Base-by-base conservation (phyloP, 805 yeast genomes). In the Pichia californica region DNA sequence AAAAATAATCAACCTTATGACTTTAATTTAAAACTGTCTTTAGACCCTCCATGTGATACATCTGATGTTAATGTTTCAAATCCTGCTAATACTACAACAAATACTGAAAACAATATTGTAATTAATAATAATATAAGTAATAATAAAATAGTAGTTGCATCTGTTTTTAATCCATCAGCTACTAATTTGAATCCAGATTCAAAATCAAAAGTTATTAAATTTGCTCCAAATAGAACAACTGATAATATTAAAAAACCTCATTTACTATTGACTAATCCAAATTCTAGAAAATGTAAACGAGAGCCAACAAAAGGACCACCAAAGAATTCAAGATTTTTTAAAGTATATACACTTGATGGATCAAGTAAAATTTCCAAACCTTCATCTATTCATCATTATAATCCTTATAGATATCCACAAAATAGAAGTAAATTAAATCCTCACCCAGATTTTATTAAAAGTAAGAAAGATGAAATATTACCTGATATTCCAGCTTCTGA, bases 371-470 rank as follows among this genome's bases (percentile, higher is more conserved):
- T 26, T n/a, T 11, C 42, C 7, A 38, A 50, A 36, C 31, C 47
- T 44, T 18, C 48, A 1, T 45, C 48, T 9, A 47, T 58, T 18
- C 67, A 63, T 47, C 67, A 64, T 38, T 69, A 70, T 49, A 69
- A 69, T 50, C 77, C 79, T 7, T 73, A 59, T 50, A 53, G 62
- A 27, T 68, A 61, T 40, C 75, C 77, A 3, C 78, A 73, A 47
- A 69, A 56, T 51, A 61, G 67, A 44, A 64, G 69, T 29, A 62
- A 71, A 36, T 64, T 71, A 18, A 69, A 64, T 48, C 67, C 71
- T 18, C 74, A 73, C 3, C 57, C 71, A 18, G 76, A 73, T 41
- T 56, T 51, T 26, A 41, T 51, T 15, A 41, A 52, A 29, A 54
- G 50, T 28, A 41, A 52, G 37, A 53, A 38, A 23, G 43, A 34